Evolutionary conservation across 176 grass and related monocot genomes (phyloP).

Genomic region (Triticum aestivum): IWGSC_CS_RefSeq_v2.1 NC_057809.1:79064873-79065372

Average conservation of each 20-base stretch:
- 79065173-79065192: background rate
- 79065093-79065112: background rate
- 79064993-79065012: background rate
- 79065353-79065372: background rate
- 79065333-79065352: background rate
- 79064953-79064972: background rate
- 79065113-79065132: background rate
- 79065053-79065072: background rate
- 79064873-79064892: background rate
- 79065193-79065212: background rate
- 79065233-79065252: background rate
- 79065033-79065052: background rate
- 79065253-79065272: background rate
- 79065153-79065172: background rate
- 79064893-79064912: background rate
- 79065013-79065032: background rate
- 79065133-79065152: background rate
- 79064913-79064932: background rate
- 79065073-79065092: background rate
- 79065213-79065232: background rate
- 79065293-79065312: background rate
- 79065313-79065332: background rate
- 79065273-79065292: background rate
- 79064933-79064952: background rate
- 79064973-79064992: background rate